Evolutionary conservation across 179 eudicot genomes (phyloP).

Genomic region (Carnegiea gigantea): DNA sequence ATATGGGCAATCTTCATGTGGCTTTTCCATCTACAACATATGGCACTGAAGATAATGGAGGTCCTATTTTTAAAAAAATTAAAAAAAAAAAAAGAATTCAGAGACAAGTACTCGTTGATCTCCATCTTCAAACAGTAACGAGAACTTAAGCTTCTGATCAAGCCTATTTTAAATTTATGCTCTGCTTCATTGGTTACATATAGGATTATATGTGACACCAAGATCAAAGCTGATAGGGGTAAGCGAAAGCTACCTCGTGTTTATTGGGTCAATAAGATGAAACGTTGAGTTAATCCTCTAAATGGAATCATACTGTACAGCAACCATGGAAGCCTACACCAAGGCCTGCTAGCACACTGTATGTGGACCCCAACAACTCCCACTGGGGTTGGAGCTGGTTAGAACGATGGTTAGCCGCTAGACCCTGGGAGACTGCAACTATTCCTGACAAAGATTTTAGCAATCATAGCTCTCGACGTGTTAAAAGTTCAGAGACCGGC

Average conservation of each 20-base stretch:
- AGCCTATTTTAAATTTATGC: background rate
- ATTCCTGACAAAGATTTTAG: slow-evolving; percentile 47
- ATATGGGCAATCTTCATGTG: background rate
- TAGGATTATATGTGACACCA: slow-evolving; percentile 1
- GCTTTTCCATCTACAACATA: background rate
- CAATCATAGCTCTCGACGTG: slow-evolving; percentile 36
- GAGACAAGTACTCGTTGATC: background rate
- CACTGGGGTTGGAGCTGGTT: slow-evolving; percentile 99
- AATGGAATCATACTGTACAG: slow-evolving; percentile 39
- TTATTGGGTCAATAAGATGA: slow-evolving; percentile 6
- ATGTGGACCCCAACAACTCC: slow-evolving; percentile 86
- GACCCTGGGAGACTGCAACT: slow-evolving; percentile 59
- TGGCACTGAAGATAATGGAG: background rate
- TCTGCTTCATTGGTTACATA: slow-evolving; percentile 7
- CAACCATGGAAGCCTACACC: slow-evolving; percentile 74
- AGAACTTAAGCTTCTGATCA: background rate
- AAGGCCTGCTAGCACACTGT: slow-evolving; percentile 57
- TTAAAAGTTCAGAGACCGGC: slow-evolving; percentile 31
- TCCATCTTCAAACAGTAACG: background rate
- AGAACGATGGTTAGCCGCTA: slow-evolving; percentile 82
- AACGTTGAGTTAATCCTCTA: slow-evolving; percentile 10
- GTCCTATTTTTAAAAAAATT: too few species aligned
- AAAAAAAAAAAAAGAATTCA: too few species aligned
- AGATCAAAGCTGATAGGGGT: background rate
- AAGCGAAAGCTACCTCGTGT: background rate